Base-by-base conservation (phyloP, 441 rosid species). In the Pelargonium citronellum region DNA sequence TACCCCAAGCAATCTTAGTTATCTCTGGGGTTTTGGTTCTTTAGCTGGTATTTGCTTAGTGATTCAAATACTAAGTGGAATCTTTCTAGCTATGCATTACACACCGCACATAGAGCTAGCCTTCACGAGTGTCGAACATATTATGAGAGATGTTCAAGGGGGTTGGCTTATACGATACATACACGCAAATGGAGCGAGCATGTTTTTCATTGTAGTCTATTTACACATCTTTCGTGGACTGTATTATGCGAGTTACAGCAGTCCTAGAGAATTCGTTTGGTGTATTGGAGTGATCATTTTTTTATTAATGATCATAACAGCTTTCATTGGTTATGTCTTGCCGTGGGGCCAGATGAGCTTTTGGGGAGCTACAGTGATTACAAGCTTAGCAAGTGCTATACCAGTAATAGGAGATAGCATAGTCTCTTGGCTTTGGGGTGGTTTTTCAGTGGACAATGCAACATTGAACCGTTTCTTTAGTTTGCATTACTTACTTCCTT, bases 371-470 rank as follows among this genome's bases (percentile, higher is more conserved):
- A 67, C 53, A 41, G 55, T 67, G 20, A 67, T 67, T 43, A 67
- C 69, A 67, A 67, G 69, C 69, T 67, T 67, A 67, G 69, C 69
- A 9, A 67, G 22, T 19, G 53, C 57, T 24, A 67, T 67, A 67
- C 69, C 55, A n/a, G 57, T 67, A 19, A 27, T 67, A 41, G 55
- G 69, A 19, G 51, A 67, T 67, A 67, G 22, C 69, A 67, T 67
- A 67, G 53, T 39, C 2, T 41, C 58, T 41, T 67, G 69, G 57
- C 69, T 67, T 41, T 67, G 27, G 69, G 69, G 53, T 67, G 55
- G 24, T 41, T 67, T 67, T 51, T 67, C 69, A 2, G 57, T 67
- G 69, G 69, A 41, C 22, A 67, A 67, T 67, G 69, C 69, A 3
- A 67, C 69, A 12, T 67, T 39, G 46, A 67, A 67, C 16, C 69